Conservation (phyloP, 2,329 filamentous ascomycete species). For the Diaporthe caulivora region DNA sequence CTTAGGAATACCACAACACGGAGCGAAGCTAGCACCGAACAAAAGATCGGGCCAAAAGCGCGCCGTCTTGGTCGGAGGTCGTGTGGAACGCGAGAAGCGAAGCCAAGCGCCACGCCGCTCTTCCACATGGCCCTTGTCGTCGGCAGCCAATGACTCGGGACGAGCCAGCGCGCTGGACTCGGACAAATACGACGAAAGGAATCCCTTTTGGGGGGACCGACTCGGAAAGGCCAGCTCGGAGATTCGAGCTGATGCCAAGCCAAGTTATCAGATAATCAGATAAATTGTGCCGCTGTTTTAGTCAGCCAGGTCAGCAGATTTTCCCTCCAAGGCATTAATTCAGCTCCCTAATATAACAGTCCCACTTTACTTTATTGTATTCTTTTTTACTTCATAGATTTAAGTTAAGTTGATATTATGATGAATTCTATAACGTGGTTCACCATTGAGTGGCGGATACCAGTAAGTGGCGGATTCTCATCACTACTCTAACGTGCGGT, state of each 20-base stretch:
- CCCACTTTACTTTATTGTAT: no score
- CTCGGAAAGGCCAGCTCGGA: constrained; percentile 12
- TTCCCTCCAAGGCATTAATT: no score
- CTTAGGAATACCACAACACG: background rate
- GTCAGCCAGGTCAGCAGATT: background rate
- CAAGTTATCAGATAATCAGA: constrained; percentile 10
- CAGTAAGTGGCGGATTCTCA: no score
- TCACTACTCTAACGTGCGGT: no score
- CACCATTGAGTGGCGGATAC: no score
- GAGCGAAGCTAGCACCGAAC: constrained; percentile 2
- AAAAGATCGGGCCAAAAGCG: background rate
- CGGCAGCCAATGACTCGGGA: constrained; percentile 17
- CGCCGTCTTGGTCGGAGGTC: constrained; percentile 10
- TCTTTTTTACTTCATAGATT: no score
- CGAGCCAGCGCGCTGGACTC: constrained; percentile 5
- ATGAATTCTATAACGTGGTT: no score
- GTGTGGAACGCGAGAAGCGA: constrained; percentile 4
- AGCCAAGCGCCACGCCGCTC: constrained; percentile 9
- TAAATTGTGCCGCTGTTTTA: background rate
- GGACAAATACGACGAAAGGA: background rate
- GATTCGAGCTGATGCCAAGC: constrained; percentile 18
- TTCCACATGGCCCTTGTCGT: background rate
- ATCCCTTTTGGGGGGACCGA: no score
- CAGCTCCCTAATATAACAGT: no score
- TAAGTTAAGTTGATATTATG: no score